phyloP scores from a whole-genome alignment of 352 stramenopile genomes.

The Pythium rhizo-oryzae region DNA sequence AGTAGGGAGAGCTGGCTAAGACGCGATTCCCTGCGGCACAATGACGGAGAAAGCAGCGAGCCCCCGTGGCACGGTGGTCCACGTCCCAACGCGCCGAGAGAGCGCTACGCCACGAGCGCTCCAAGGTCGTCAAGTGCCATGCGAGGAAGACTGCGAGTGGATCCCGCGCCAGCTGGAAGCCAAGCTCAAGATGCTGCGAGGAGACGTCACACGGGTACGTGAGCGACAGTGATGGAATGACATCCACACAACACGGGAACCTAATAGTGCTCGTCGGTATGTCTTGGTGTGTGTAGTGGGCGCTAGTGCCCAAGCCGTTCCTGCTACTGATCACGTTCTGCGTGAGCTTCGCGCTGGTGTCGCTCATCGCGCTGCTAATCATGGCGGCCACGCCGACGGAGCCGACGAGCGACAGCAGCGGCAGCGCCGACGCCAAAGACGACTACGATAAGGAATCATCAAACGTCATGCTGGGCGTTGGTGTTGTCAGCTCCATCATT shows the following conservation, averaged over 20 bases:
- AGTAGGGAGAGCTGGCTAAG: too few relatives aligned
- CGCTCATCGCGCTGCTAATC: conserved; percentile 27
- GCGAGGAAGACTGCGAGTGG: neutral
- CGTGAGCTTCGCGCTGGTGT: conserved; percentile 35
- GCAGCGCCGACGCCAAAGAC: neutral
- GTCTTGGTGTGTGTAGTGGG: conserved; percentile 24
- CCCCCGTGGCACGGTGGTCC: too few relatives aligned
- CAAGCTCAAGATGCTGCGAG: conserved; percentile 11
- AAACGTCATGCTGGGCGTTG: conserved; percentile 29
- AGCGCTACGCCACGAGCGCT: neutral
- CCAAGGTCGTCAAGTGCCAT: too few relatives aligned
- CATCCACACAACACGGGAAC: neutral
- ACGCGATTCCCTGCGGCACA: neutral
- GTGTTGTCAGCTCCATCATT: conserved; percentile 38
- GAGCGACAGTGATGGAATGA: too few relatives aligned
- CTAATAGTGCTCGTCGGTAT: neutral
- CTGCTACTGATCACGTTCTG: conserved; percentile 29
- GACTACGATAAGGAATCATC: conserved; percentile 19
- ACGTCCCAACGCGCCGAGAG: neutral
- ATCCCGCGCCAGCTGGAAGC: conserved; percentile 15
- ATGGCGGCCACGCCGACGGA: conserved; percentile 14
- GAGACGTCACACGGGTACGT: conserved; percentile 12
- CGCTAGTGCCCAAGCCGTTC: conserved; percentile 33
- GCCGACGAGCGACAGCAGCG: neutral
- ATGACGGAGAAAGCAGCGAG: neutral